Evolutionary conservation across 2,329 filamentous ascomycete genomes (phyloP).

Genomic region (Trichoderma sp.): DNA sequence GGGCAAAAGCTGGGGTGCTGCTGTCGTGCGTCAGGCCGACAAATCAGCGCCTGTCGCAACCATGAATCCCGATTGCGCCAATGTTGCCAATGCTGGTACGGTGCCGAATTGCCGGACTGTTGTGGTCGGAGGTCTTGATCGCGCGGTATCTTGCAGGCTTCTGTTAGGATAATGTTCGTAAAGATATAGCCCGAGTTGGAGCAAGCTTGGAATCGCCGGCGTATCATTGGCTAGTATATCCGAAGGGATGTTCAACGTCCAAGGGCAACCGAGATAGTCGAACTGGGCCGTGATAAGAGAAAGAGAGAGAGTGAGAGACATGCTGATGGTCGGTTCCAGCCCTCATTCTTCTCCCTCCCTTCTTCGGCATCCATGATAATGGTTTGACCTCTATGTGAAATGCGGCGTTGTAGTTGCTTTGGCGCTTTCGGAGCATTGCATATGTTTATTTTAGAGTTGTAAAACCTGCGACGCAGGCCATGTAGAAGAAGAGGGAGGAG

Average conservation of each 20-base stretch:
- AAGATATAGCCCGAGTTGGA: neutral
- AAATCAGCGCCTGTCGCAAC: conserved; percentile 9
- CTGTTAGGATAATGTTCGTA: neutral
- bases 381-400: neutral
- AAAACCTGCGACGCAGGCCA: neutral
- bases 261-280: neutral
- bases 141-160: neutral
- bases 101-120: conserved; percentile 7
- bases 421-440: neutral
- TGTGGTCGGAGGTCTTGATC: neutral
- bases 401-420: neutral
- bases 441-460: conserved; percentile 10
- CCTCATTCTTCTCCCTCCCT: neutral
- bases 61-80: neutral
- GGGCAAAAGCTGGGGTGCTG: conserved; percentile 13
- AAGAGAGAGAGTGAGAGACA: neutral
- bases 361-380: no score
- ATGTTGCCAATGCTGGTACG: neutral
- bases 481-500: neutral
- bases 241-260: neutral
- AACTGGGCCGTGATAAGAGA: neutral
- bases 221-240: neutral
- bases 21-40: neutral
- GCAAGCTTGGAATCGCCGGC: neutral
- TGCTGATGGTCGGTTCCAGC: neutral